Evolutionary conservation across 208 protist species (phyloP), one percentile per base, ranked within the genome.

Genomic region (Crithidia brevicula): DNA sequence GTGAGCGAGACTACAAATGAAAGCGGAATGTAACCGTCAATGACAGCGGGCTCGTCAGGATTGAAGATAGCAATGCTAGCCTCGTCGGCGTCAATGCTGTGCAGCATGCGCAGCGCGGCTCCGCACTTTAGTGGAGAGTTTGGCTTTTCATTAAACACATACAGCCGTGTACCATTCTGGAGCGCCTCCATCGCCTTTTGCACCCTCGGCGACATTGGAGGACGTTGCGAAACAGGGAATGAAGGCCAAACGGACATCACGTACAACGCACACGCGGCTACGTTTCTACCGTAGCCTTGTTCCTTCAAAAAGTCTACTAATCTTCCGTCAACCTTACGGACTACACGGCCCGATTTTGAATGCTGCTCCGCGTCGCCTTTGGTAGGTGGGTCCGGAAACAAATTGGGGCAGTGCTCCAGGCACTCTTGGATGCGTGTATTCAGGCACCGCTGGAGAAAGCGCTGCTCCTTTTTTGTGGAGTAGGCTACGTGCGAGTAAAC

Each of bases 1-100:
- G 69, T 73, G 20, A 88, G 53, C 1, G 68, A 77, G 15, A 76
- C 53, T 3, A 88, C 18, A 49, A 83, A 85, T 5, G 74, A 66
- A 18, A 88, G 63, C 3, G 82, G 82, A 38, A 88, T 83, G 72
- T 88, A 85, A 0, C 79, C 79, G 23, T 88, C 75, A 43, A 88
- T 77, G 18, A 66, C 33, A 1, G 53, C 42, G 18, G 8, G 47
- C 10, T 81, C 74, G 20, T 13, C 31, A n/a, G 62, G 40, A 42
- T 77, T 85, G 58, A 78, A 88, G 46, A 88, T 88, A 1, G 76
- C 75, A 42, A 88, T 72, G 53, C 78, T 81, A 11, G 72, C 82
- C 33, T 88, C 78, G 33, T 85, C 66, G 2, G 62, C 63, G 16
- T 82, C 75, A 25, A 74, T 50, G 20, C 64, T 81, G 54, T 69